A percentile compares a stretch with the other conserved stretches of the same genome.
These are phyloP conservation scores for Saraca asoca DNA, from an alignment of 331 rosid genomes.

Conservation along the genomic window DNA sequence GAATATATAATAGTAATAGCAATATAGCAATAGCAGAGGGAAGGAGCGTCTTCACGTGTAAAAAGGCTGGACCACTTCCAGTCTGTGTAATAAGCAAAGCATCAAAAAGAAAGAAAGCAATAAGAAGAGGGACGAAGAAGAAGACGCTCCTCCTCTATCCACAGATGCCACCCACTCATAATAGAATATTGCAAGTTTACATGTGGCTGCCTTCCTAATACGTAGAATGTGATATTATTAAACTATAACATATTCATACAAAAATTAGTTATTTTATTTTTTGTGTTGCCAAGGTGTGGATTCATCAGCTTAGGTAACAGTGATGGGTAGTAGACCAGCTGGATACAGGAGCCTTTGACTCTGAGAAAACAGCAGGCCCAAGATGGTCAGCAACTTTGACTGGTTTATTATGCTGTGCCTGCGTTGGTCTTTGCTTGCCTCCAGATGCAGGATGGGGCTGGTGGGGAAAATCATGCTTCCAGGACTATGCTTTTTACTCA, in stretches of 20 bases:
- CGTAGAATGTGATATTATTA: slow-evolving; percentile 27
- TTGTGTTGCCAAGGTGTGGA: slow-evolving; percentile 10
- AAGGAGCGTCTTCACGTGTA: slow-evolving; percentile 99
- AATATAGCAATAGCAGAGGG: slow-evolving; percentile 41
- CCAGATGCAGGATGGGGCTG: slow-evolving; percentile 59
- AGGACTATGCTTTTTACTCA: slow-evolving; percentile 38
- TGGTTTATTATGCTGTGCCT: slow-evolving; percentile 31
- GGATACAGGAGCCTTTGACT: slow-evolving; percentile 54
- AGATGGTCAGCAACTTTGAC: slow-evolving; percentile 82
- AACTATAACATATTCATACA: no score
- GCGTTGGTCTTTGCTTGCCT: slow-evolving; percentile 32
- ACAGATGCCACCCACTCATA: slow-evolving; percentile 61
- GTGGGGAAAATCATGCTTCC: slow-evolving; percentile 66
- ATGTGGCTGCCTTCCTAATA: not conserved
- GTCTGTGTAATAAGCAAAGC: slow-evolving; percentile 37
- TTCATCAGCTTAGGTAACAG: slow-evolving; percentile 58
- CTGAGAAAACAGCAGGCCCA: slow-evolving; percentile 56
- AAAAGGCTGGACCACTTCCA: slow-evolving; percentile 82
- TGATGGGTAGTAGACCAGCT: slow-evolving; percentile 40
- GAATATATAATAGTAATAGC: no score
- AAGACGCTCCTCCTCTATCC: slow-evolving; percentile 77
- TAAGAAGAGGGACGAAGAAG: slow-evolving; percentile 10
- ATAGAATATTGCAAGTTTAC: not conserved
- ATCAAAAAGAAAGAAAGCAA: slow-evolving; percentile 28
- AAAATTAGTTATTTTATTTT: not conserved